These are phyloP conservation scores for Monosporascus sp. DNA, from an alignment of 2,329 filamentous ascomycete species.

Conservation along the genomic window DNA sequence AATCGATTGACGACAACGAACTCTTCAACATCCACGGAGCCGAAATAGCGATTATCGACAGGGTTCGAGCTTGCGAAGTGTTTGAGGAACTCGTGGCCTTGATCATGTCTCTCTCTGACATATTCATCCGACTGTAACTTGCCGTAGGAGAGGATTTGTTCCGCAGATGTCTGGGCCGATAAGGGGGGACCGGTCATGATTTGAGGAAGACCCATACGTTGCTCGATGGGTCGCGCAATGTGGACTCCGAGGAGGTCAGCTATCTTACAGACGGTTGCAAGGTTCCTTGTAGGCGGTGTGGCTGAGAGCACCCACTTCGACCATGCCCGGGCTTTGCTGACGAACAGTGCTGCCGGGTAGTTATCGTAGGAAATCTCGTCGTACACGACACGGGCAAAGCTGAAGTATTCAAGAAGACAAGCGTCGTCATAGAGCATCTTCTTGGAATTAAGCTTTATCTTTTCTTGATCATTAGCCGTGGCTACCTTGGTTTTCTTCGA, in stretches of 20 bases:
- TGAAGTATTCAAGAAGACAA: constrained; percentile 31
- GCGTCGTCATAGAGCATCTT: constrained; percentile 8
- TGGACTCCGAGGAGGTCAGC: constrained; percentile 32
- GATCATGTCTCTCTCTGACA: constrained; percentile 28
- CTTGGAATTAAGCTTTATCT: neutral
- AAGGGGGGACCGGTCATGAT: constrained; percentile 28
- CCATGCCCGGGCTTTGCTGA: constrained; percentile 24
- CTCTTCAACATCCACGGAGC: constrained; percentile 12
- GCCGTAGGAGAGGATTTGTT: constrained; percentile 27
- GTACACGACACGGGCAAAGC: constrained; percentile 32
- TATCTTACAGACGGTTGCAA: constrained; percentile 30
- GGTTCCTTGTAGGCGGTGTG: constrained; percentile 32
- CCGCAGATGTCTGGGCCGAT: constrained; percentile 23
- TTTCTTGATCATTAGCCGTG: neutral
- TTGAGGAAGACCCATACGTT: constrained; percentile 26
- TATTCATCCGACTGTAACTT: constrained; percentile 29
- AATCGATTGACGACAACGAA: constrained; percentile 22
- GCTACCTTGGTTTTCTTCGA: neutral
- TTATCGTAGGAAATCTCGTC: constrained; percentile 40
- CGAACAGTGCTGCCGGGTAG: constrained; percentile 24
- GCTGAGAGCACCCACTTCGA: constrained; percentile 40
- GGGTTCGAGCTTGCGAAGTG: constrained; percentile 27
- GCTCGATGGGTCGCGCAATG: constrained; percentile 29
- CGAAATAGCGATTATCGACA: constrained; percentile 18
- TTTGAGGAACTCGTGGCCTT: constrained; percentile 25